Conservation (phyloP, 306 rosid genomes). For the Purshia tridentata region DNA sequence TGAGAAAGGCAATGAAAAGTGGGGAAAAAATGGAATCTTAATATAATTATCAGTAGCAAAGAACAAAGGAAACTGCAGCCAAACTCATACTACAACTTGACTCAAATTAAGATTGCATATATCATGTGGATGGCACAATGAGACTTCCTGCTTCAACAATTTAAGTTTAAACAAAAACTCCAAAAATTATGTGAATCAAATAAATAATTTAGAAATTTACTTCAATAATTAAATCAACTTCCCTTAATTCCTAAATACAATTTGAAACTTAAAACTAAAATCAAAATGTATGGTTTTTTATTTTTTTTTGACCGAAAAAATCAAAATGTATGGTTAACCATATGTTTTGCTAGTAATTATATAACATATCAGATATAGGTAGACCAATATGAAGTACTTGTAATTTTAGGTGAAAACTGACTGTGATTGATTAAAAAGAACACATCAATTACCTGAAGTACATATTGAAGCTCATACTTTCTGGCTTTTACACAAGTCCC, state of each 20-base stretch:
- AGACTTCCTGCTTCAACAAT: neutral
- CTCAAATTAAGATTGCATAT: neutral
- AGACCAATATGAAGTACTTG: neutral
- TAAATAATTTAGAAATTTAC: neutral
- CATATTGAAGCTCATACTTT: constrained; percentile 75
- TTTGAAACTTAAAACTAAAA: constrained; percentile 11
- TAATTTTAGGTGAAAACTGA: neutral
- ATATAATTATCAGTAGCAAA: neutral
- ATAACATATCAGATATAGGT: neutral
- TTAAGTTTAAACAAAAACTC: neutral
- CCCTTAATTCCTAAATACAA: neutral
- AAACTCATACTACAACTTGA: neutral
- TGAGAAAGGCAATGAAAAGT: constrained; percentile 12
- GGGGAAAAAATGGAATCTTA: constrained; percentile 14
- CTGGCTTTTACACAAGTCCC: constrained; percentile 64
- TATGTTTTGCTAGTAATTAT: neutral
- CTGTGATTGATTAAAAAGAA: constrained; percentile 11
- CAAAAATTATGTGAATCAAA: neutral
- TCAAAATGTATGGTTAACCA: neutral
- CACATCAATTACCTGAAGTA: constrained; percentile 58
- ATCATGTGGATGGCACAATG: neutral
- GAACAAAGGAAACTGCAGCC: neutral
- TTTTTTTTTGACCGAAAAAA: no score
- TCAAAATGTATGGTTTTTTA: neutral
- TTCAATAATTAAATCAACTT: neutral